Evolutionary conservation across 345 rosid genomes (phyloP), one percentile per base, ranked within the genome.

Genomic region (Odontarrhena argentea): DNA sequence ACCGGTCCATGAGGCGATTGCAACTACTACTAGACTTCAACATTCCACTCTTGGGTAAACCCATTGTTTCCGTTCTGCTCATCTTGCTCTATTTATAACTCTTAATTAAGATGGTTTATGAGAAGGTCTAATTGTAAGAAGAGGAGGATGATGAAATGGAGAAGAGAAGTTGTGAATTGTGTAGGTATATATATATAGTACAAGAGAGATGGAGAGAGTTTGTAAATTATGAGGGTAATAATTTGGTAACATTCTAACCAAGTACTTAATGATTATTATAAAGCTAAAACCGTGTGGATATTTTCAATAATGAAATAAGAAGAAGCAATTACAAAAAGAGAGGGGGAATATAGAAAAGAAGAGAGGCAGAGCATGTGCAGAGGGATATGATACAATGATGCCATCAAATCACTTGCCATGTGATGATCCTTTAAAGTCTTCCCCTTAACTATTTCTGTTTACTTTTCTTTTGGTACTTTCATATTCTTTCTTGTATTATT

Each of bases 361-460:
- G 18, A 63, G 64, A 55, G 54, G 76, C 76, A 72, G 60, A 7
- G 76, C 71, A 72, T 72, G 76, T 72, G 76, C 60, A 49, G 65
- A 49, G 65, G 57, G 18, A 63, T 55, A 18, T 41, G 76, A 64
- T 41, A 51, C 59, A 63, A 71, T 56, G 70, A 56, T 64, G 22
- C 70, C 45, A 71, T 34, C 71, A 72, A 72, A 72, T 72, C 66
- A 69, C 46, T 32, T 42, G 66, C 76, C 76, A 72, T 72, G 76
- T 72, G 76, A 32, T 32, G 36, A 6, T 65, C 43, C 59, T 41
- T 56, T 63, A 62, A 37, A 35, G 55, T 69, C 49, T 56, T 53
- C 59, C 53, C 32, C 42, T 32, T 56, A 72, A 64, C 76, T 57
- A 57, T 72, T 65, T 57, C 0, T 65, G 76, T 65, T 50, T 72